Conservation (phyloP, 2,329 filamentous ascomycete species). For the Hortaea werneckii region DNA sequence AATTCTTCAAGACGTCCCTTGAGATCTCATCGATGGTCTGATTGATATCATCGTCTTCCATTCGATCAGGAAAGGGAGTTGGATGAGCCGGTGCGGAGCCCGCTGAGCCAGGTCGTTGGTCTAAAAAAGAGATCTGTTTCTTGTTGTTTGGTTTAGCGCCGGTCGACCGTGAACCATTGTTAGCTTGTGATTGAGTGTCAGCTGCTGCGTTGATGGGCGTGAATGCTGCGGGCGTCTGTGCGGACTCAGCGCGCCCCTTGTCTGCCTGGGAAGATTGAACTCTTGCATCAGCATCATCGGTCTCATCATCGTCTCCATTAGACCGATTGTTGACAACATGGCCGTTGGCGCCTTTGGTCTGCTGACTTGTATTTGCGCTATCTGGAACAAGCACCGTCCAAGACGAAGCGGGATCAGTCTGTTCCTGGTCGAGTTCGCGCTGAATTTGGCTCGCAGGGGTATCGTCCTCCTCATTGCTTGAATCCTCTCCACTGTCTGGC, state of each 20-base stretch:
- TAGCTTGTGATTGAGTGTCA: background rate
- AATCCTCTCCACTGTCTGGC: no score
- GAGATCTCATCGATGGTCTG: constrained; percentile 10
- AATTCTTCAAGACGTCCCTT: constrained; percentile 6
- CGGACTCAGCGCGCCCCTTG: no score
- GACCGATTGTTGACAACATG: background rate
- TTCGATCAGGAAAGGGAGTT: background rate
- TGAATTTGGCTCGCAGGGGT: background rate
- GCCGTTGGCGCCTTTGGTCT: background rate
- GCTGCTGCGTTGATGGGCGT: no score
- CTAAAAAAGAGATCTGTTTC: constrained; percentile 10
- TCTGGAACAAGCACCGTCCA: background rate
- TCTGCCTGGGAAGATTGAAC: no score
- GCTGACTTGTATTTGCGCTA: background rate
- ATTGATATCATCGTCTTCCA: constrained; percentile 7
- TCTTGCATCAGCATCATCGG: background rate
- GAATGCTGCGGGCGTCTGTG: no score
- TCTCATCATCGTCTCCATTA: background rate
- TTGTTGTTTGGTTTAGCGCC: background rate
- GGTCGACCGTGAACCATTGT: background rate
- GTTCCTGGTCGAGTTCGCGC: background rate
- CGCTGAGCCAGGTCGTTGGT: constrained; percentile 3
- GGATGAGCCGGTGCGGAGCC: constrained; percentile 2
- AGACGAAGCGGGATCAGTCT: background rate
- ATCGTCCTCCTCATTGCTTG: no score